Evolutionary conservation across 2,329 filamentous ascomycete species (phyloP).

Genomic region (Lachnum nothofagi): DNA sequence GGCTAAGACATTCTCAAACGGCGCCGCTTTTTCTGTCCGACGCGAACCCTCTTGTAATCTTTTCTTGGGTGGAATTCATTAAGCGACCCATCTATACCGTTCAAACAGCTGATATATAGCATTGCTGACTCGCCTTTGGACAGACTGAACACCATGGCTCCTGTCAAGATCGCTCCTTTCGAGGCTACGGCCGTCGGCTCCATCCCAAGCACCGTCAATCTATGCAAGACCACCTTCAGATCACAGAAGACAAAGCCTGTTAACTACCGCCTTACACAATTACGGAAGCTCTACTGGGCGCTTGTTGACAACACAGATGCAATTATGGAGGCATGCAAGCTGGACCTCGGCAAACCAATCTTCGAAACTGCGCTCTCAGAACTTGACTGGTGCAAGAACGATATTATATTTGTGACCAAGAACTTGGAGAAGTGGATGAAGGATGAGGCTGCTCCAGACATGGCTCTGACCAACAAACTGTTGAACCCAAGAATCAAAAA

Average conservation of each 20-base stretch:
- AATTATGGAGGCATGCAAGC: conserved; percentile 67
- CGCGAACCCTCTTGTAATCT: too few relatives aligned
- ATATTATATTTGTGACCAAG: conserved; percentile 72
- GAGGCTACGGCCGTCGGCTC: conserved; percentile 59
- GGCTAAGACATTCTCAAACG: too few relatives aligned
- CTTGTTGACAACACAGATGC: conserved; percentile 71
- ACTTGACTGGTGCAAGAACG: conserved; percentile 71
- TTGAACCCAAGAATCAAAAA: conserved; percentile 74
- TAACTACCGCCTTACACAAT: conserved; percentile 75
- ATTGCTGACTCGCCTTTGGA: not conserved
- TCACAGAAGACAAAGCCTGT: conserved; percentile 77
- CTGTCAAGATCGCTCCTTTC: conserved; percentile 38
- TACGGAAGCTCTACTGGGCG: conserved; percentile 93
- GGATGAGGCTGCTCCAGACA: conserved; percentile 70
- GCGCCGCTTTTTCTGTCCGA: too few relatives aligned
- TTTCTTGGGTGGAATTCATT: too few relatives aligned
- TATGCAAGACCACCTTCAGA: conserved; percentile 63
- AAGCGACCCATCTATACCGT: too few relatives aligned
- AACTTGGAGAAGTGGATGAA: conserved; percentile 77
- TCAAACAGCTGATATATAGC: not conserved
- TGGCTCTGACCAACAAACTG: conserved; percentile 61
- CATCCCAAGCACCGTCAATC: conserved; percentile 58
- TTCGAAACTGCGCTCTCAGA: conserved; percentile 74
- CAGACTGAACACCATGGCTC: conserved; percentile 12
- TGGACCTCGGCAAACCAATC: conserved; percentile 71